Percentiles rank a stretch among this genome's conserved stretches.
These are phyloP conservation scores for Bombardia bombarda DNA, from an alignment of 495 filamentous ascomycete genomes.

Conservation along the genomic window DNA sequence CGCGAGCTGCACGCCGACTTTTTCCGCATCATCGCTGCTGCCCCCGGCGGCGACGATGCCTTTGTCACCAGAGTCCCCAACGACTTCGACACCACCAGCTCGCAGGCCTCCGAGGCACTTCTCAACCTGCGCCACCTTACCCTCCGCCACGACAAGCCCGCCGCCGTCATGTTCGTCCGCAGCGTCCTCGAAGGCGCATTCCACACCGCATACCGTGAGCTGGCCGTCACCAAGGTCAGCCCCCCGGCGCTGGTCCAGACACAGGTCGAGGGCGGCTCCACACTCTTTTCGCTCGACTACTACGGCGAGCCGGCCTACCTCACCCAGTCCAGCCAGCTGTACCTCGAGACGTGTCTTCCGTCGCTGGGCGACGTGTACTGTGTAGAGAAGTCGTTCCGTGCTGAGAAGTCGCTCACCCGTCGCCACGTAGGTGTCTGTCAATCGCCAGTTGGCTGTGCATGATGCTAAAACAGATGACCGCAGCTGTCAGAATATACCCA, in stretches of 20 bases:
- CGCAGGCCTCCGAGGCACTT: slow-evolving; percentile 73
- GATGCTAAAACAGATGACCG: not conserved
- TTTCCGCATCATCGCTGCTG: slow-evolving; percentile 76
- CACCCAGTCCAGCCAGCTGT: slow-evolving; percentile 95
- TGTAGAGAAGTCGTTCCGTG: slow-evolving; percentile 97
- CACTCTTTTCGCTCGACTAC: slow-evolving; percentile 90
- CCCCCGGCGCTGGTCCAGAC: slow-evolving; percentile 98
- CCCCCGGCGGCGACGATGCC: slow-evolving; percentile 76
- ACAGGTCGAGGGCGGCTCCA: slow-evolving; percentile 92
- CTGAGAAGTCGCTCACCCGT: slow-evolving; percentile 89
- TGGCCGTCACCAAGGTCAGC: slow-evolving; percentile 74
- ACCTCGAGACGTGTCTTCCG: slow-evolving; percentile 91
- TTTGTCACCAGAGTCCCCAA: slow-evolving; percentile 70
- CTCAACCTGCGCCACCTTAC: slow-evolving; percentile 89
- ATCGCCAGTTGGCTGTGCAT: no score
- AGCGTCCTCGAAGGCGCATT: slow-evolving; percentile 79
- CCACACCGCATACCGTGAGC: slow-evolving; percentile 69
- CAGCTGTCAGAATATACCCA: slow-evolving; percentile 86
- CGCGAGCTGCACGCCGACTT: slow-evolving; percentile 94
- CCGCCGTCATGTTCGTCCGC: slow-evolving; percentile 86
- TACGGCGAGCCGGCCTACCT: slow-evolving; percentile 91
- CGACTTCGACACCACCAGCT: slow-evolving; percentile 90
- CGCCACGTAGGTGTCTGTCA: no score
- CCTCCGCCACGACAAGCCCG: slow-evolving; percentile 80
- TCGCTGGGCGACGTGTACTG: slow-evolving; percentile 93